These are phyloP conservation scores for Penicillium sp. DNA, from an alignment of 2,329 filamentous ascomycete species.

Conservation along the genomic window DNA sequence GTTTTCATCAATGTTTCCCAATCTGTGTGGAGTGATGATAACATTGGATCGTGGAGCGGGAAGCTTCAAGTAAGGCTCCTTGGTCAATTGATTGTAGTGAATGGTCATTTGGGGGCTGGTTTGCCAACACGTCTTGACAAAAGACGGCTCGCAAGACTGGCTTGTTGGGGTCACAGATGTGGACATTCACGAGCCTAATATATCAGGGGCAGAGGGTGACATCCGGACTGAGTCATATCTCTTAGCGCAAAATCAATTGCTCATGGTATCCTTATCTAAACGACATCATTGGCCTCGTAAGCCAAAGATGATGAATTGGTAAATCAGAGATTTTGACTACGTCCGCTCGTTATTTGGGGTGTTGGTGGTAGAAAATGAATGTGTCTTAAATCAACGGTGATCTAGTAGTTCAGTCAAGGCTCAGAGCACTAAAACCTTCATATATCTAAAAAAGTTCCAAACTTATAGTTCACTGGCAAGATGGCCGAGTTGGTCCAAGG, in stretches of 20 bases:
- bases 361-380: neutral
- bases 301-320: neutral
- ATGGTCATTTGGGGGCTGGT: constrained; percentile 16
- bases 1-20: constrained; percentile 11
- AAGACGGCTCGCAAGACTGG: neutral
- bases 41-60: constrained; percentile 22
- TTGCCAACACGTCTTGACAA: neutral
- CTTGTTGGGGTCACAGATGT: neutral
- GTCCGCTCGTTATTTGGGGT: neutral
- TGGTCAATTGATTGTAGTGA: constrained; percentile 11
- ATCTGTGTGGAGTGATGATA: constrained; percentile 27
- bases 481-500: constrained; percentile 35
- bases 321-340: neutral
- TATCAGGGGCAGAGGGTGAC: neutral
- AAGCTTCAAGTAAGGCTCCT: constrained; percentile 28
- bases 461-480: constrained; percentile 18
- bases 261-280: neutral
- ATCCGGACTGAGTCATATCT: neutral
- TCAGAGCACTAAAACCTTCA: no score
- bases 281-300: neutral
- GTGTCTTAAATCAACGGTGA: no score
- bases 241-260: neutral
- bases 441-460: neutral
- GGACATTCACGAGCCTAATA: neutral
- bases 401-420: no score